Base-by-base conservation (phyloP, 2,329 filamentous ascomycete genomes). In the Fusarium nygamai region DNA sequence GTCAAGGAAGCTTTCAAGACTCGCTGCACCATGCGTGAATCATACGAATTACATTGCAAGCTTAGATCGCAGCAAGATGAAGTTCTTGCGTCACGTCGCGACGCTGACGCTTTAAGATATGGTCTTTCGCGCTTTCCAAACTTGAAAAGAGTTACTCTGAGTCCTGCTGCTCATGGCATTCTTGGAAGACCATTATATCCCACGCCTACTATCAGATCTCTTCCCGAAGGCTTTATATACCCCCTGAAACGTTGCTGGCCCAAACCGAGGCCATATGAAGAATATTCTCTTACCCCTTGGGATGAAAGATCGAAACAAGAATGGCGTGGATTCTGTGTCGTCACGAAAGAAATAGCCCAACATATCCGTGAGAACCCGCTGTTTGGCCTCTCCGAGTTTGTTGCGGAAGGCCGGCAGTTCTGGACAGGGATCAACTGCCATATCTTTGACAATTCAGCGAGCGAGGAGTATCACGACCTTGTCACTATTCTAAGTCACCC, bases 141-240 rank as follows among this genome's bases (percentile, higher is more conserved):
- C 5, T 69, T 86, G 6, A 78, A 64, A 39, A 80, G 79, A 48
- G 72, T 87, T 14, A 84, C 78, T 0, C 64, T 86, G 19, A 85
- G 85, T 8, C 81, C 81, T 12, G 82, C 83, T 5, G 76, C 83
- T 1, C 84, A 86, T 68, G 83, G 83, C 1, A 73, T 77, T 48
- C 64, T 81, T 1, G 80, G 81, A 38, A 61, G 66, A 1, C 84
- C 84, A 1, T 57, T 82, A 0, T 86, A 86, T 57, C 71, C 82
- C 22, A 86, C 84, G 1, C 61, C 53, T 13, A 41, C 14, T 0
- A 41, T 64, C 1, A 39, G 43, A 11, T 47, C 53, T 3, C 8
- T 64, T 1, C 29, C n/a, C 3, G 44, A 67, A 4, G 82, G 83
- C 6, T 84, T 86, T 41, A 82, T 81, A 34, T 84, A 85, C 61